Evolutionary conservation across 805 yeast species (phyloP), one percentile per base, ranked within the genome.

Genomic region (Starmerella cellae): DNA sequence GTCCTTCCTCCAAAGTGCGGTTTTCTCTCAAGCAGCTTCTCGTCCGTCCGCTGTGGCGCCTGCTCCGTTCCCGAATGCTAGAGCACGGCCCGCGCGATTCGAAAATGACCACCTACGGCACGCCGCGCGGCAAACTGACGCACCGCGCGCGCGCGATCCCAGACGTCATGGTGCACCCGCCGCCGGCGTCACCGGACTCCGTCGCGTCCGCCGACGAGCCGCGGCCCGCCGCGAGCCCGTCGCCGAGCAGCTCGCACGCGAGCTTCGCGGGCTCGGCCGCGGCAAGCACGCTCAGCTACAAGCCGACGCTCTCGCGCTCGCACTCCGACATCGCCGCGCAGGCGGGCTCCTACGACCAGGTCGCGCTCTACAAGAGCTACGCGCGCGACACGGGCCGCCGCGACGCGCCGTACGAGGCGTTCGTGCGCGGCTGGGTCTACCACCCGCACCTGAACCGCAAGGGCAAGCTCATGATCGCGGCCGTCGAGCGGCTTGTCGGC

Each of bases 381-480:
- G 37, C 43, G 13, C 50, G 53, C 19, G 42, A 44, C 17, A 14
- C 43, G 13, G 40, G 38, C 23, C 22, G 20, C 11, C 24, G 30
- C 13, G 43, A 26, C n/a, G 5, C 11, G 17, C 37, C 39, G 11
- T 43, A 24, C 24, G 51, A 45, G 19, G 45, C 46, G 2, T 35
- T 42, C 28, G 73, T 87, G 2, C 68, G 82, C 35, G 95, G 95
- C 5, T 74, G 81, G 71, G 62, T 80, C 22, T 69, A 55, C 41
- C 67, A 81, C 33, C 83, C 85, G 0, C 93, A 93, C 1, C 64
- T 75, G 67, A 70, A 73, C 24, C 66, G 93, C 33, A 83, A 79
- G 54, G 83, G 84, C 59, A 64, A 77, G 44, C 58, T 87, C 35
- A 65, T 87, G 46, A 35, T 45, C 9, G 48, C 51, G 10, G 55